phyloP scores from a whole-genome alignment of 2,329 filamentous ascomycete genomes.

The Periglandula ipomoeae region DNA sequence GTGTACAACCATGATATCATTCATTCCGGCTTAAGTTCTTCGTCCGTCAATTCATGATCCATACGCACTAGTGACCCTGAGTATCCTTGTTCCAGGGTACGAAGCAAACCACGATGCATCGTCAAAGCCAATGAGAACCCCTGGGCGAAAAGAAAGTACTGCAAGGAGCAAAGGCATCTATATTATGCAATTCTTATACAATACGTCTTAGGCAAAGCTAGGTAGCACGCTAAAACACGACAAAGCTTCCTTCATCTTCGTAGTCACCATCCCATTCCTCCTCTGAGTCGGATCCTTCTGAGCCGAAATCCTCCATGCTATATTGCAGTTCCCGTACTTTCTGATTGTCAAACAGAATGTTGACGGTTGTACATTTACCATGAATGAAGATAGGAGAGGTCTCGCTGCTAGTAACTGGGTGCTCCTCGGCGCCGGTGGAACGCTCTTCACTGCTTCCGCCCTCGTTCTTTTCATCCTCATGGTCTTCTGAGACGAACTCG shows the following conservation, averaged over 20 bases:
- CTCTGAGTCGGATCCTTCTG: slow-evolving; percentile 45
- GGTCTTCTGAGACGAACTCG: slow-evolving; percentile 22
- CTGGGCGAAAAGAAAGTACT: too few relatives aligned
- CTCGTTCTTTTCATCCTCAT: slow-evolving; percentile 6
- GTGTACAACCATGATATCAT: too few relatives aligned
- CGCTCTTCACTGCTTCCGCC: slow-evolving; percentile 8
- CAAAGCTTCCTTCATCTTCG: slow-evolving; percentile 34
- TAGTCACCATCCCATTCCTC: slow-evolving; percentile 50
- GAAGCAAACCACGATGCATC: too few relatives aligned
- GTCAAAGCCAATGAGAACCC: too few relatives aligned
- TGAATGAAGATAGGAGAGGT: slow-evolving; percentile 38
- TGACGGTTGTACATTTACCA: slow-evolving; percentile 60
- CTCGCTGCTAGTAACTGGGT: not conserved
- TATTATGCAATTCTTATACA: too few relatives aligned
- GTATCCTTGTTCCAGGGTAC: too few relatives aligned
- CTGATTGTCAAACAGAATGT: slow-evolving; percentile 67
- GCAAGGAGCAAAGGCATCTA: too few relatives aligned
- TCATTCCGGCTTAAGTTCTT: too few relatives aligned
- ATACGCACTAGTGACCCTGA: too few relatives aligned
- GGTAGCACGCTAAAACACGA: slow-evolving; percentile 25
- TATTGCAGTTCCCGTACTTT: slow-evolving; percentile 60
- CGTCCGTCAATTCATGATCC: too few relatives aligned
- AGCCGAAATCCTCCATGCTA: slow-evolving; percentile 62
- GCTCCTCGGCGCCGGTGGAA: not conserved
- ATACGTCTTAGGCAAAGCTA: too few relatives aligned